Base-by-base conservation (phyloP, 495 filamentous ascomycete genomes). In the Penicillium chermesinum region DNA sequence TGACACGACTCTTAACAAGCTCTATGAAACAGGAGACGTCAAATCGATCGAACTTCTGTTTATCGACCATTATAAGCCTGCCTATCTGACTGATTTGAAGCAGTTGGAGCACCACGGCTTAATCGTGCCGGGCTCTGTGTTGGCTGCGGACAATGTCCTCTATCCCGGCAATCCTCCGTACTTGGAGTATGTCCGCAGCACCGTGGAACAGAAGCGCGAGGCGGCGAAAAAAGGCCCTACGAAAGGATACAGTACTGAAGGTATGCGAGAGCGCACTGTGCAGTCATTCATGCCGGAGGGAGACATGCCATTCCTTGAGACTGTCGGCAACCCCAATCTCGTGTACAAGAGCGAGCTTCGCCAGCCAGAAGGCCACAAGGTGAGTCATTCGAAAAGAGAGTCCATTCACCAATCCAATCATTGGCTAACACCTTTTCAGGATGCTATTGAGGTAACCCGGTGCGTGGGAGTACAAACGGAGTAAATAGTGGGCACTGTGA, bases 161-260 rank as follows among this genome's bases (percentile, higher is more conserved):
- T 73, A 76, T 44, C 87, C 86, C 0, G 86, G 85, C 0, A 88
- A 88, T 54, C 86, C 86, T n/a, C 76, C 76, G 9, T 91, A 89
- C 64, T 59, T 85, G 46, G 64, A 70, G 44, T 70, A 70, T 20
- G 65, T 72, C 14, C 63, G 66, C 30, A 69, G 61, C 44, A 60
- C 63, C 8, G 53, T 64, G 51, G 57, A 61, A 48, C 33, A 67
- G 56, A 70, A 70, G 48, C 63, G 61, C 7, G 56, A 66, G 27
- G 54, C 55, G 25, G 61, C 62, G 13, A 60, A 71, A 52, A 49
- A 55, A 20, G 70, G 67, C 12, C 54, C 64, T 6, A 47, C 38
- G 1, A 54, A 54, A 35, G 58, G 49, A 12, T 67, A 62, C 48
- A 57, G 66, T 14, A 55, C 48, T 0, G 48, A 52, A 12, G 64